Evolutionary conservation across 2,329 filamentous ascomycete species (phyloP), one percentile per base, ranked within the genome.

Genomic region (Aspergillus brasiliensis): DNA sequence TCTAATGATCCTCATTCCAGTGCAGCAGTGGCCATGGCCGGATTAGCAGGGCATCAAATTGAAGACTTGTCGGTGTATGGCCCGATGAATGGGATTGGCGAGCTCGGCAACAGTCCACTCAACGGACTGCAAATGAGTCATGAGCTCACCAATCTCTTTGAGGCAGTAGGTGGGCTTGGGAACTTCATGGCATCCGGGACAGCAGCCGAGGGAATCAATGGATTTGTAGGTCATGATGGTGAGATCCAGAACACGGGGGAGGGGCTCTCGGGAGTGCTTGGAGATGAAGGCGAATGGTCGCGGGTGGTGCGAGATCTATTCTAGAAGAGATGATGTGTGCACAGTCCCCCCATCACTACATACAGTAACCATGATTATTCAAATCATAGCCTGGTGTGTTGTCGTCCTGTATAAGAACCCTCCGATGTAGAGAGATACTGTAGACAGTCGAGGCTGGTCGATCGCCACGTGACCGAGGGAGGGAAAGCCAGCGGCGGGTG

Each of bases 21-120:
- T 21, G 86, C 86, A 3, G 86, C 86, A 1, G 83, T 88, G 5
- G 86, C 86, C 8, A 88, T 89, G 86, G 86, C 86, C 8, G 86
- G 85, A 1, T 76, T 89, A 17, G 86, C 86, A 2, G 86, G 86
- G 5, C 85, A 88, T 68, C 81, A 82, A 27, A 83, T 88, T 15
- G 84, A 88, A 59, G 82, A 85, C 58, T 73, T 85, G 60, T 78
- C 83, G 0, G 69, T 85, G 21, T 86, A 82, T 59, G 72, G 73
- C 8, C 57, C 71, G 34, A 71, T 77, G 40, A 75, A 73, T 61
- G 75, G 75, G 21, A 61, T 66, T 5, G 67, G 69, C 25, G 78
- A 80, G 38, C 69, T 82, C 11, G 83, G 82, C 23, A 84, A 80
- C 40, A 85, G 81, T 64, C 85, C 86, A 3, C 67, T 81, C 52